Evolutionary conservation across 768 basidiomycete genomes (phyloP).

Genomic region (Boletellus emodensis): DNA sequence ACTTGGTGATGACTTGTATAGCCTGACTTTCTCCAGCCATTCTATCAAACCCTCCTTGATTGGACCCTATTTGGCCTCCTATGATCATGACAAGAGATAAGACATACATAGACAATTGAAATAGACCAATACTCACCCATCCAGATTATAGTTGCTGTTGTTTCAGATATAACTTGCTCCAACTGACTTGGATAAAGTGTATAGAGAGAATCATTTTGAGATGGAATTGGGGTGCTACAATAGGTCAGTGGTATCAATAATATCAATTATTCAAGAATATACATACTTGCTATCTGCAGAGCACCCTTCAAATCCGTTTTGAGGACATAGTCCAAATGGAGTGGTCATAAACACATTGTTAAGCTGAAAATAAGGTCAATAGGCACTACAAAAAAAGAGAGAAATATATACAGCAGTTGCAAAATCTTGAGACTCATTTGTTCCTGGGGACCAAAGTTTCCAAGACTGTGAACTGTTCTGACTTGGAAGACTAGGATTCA

Average conservation of each 20-base stretch:
- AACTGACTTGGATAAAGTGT: neutral
- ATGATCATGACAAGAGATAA: neutral
- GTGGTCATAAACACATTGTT: rapidly evolving
- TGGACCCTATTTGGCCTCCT: neutral
- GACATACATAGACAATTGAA: neutral
- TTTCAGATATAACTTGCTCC: neutral
- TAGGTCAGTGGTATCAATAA: neutral
- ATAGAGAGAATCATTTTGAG: neutral
- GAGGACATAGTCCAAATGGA: neutral
- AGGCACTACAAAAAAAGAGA: no score
- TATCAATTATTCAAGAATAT: neutral
- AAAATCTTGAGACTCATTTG: neutral
- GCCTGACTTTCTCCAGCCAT: neutral
- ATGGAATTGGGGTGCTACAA: neutral
- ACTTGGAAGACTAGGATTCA: neutral
- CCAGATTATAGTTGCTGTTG: neutral
- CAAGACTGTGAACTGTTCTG: neutral
- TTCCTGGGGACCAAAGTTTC: constrained; percentile 6
- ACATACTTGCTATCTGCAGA: neutral
- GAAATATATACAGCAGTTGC: no score
- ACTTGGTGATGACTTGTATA: neutral
- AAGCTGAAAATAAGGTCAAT: neutral
- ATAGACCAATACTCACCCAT: neutral
- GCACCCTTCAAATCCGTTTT: neutral
- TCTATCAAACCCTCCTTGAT: neutral